phyloP scores from a whole-genome alignment of 805 yeast species.

The Wickerhamiella kurtzmanii region DNA sequence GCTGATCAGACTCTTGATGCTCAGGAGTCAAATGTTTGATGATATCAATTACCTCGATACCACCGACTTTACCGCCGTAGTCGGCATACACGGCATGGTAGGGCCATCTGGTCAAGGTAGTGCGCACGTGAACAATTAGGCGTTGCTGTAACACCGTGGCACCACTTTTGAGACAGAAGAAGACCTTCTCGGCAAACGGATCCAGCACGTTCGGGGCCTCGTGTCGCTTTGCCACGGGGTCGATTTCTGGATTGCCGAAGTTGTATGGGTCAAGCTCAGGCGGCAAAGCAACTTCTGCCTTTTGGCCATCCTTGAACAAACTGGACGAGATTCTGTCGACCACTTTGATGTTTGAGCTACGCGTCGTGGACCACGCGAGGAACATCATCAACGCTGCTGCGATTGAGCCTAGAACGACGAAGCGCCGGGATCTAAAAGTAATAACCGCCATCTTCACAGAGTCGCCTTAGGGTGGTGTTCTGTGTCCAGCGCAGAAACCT shows the following conservation, averaged over 20 bases:
- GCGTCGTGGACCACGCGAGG: too few relatives aligned
- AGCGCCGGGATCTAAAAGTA: too few relatives aligned
- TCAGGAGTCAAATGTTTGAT: conserved; percentile 18
- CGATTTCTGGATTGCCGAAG: background rate
- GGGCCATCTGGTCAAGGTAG: conserved; percentile 24
- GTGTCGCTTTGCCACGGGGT: background rate
- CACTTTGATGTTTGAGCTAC: too few relatives aligned
- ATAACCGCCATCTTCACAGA: too few relatives aligned
- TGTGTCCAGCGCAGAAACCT: too few relatives aligned
- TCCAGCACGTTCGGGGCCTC: background rate
- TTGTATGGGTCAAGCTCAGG: background rate
- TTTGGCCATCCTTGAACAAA: too few relatives aligned
- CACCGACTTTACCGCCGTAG: conserved; percentile 22
- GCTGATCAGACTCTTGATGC: conserved; percentile 10
- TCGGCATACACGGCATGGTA: conserved; percentile 27
- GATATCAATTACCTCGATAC: conserved; percentile 24
- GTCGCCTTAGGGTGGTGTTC: too few relatives aligned
- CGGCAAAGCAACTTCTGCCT: too few relatives aligned
- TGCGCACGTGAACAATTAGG: conserved; percentile 25
- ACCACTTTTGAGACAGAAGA: conserved; percentile 28
- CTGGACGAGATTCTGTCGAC: too few relatives aligned
- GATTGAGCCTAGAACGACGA: too few relatives aligned
- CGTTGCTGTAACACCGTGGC: conserved; percentile 25
- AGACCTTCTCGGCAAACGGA: conserved; percentile 12
- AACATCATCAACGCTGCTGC: too few relatives aligned